These are phyloP conservation scores for Nicotiana paniculata DNA, from an alignment of 257 asterid species.

Conservation along the genomic window DNA sequence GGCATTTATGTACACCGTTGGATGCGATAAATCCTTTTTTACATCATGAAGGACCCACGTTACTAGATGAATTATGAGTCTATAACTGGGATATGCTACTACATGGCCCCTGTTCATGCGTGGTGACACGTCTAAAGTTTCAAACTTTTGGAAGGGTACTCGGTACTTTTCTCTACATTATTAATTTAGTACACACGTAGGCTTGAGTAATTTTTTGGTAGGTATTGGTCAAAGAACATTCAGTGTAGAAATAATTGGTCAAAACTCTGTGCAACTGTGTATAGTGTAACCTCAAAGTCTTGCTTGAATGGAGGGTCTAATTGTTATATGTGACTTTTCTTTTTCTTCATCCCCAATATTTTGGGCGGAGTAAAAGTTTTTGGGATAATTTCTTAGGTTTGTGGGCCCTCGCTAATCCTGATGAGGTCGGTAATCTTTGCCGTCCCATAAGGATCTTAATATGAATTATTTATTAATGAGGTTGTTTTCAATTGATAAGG, in stretches of 20 bases:
- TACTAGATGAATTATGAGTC: neutral
- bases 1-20: neutral
- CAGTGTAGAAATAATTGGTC: neutral
- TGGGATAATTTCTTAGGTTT: neutral
- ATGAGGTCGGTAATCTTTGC: neutral
- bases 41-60: slow-evolving; percentile 12
- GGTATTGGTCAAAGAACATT: neutral
- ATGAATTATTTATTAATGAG: neutral
- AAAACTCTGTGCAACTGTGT: neutral
- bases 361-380: neutral
- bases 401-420: neutral
- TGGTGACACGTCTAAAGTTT: slow-evolving; percentile 23
- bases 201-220: neutral
- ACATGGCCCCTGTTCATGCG: neutral
- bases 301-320: neutral
- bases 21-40: neutral
- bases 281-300: neutral
- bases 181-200: neutral
- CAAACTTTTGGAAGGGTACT: neutral
- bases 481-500: neutral
- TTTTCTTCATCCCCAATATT: neutral
- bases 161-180: neutral
- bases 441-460: neutral
- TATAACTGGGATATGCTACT: neutral
- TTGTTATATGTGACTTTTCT: neutral